phyloP scores from a whole-genome alignment of 257 asterid genomes.

The Primulina tabacum region DNA sequence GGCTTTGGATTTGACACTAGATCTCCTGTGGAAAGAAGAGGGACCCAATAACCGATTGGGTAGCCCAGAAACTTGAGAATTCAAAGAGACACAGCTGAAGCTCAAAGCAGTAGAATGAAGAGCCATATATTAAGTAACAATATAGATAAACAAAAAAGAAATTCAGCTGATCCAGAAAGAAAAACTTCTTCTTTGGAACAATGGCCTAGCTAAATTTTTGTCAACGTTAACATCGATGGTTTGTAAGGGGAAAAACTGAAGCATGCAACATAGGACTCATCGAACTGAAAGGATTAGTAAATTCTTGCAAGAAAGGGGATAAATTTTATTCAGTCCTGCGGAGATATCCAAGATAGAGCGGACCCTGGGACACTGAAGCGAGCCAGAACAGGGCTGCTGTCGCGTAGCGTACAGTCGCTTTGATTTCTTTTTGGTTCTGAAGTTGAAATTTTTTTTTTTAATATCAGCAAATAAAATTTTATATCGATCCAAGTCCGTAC shows the following conservation, averaged over 20 bases:
- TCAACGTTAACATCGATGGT: constrained; percentile 33
- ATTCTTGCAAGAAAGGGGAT: background rate
- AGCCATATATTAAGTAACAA: constrained; percentile 40
- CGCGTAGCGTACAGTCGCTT: background rate
- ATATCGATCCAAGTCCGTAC: too few species aligned
- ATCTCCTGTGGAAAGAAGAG: constrained; percentile 36
- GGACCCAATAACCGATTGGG: constrained; percentile 26
- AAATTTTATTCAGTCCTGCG: constrained; percentile 4
- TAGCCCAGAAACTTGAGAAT: constrained; percentile 36
- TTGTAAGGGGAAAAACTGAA: constrained; percentile 11
- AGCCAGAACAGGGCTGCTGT: background rate
- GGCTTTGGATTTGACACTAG: constrained; percentile 37
- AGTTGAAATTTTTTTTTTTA: too few species aligned
- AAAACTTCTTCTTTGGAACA: constrained; percentile 16
- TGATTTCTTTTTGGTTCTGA: too few species aligned
- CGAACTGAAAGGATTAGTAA: constrained; percentile 25
- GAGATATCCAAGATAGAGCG: constrained; percentile 12
- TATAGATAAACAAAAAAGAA: background rate
- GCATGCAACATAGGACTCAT: constrained; percentile 32
- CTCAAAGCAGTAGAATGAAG: constrained; percentile 54
- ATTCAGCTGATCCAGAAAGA: constrained; percentile 9
- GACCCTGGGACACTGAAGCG: background rate
- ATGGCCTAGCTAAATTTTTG: constrained; percentile 22
- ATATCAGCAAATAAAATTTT: too few species aligned
- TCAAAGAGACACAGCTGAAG: constrained; percentile 44